phyloP scores from a whole-genome alignment of 495 filamentous ascomycete species.

The Podospora pseudocomata region DNA sequence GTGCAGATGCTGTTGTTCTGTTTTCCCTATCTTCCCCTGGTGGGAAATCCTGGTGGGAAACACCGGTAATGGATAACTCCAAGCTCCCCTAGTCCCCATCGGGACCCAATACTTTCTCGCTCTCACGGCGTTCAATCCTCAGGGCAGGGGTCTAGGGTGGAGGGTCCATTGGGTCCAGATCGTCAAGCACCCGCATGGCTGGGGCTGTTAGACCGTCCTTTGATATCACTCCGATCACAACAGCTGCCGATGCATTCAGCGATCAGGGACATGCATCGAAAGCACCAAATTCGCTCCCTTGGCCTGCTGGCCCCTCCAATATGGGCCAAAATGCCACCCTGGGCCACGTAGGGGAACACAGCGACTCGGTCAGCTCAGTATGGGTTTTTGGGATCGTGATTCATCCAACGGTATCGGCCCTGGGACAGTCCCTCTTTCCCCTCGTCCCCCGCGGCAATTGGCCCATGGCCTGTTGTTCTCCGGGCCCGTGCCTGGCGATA shows the following conservation, averaged over 20 bases:
- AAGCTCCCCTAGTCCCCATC: not conserved
- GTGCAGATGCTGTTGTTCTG: not conserved
- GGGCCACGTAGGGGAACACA: not conserved
- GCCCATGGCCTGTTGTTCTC: not conserved
- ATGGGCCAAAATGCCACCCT: not conserved
- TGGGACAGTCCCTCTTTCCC: not conserved
- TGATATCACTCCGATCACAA: conserved; percentile 12
- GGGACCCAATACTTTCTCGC: not conserved
- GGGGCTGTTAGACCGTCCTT: conserved; percentile 1
- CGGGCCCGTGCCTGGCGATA: conserved; percentile 9
- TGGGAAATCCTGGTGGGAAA: not conserved
- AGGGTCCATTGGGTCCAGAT: not conserved
- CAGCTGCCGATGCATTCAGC: conserved; percentile 4
- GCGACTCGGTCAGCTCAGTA: not conserved
- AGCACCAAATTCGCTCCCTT: not conserved
- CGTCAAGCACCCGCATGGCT: conserved; percentile 2
- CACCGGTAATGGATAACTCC: not conserved
- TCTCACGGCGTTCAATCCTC: not conserved
- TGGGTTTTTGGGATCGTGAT: not conserved
- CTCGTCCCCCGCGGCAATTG: not conserved
- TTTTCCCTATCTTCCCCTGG: not conserved
- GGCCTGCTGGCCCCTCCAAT: not conserved
- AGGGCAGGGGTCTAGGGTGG: not conserved
- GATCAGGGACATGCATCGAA: conserved; percentile 6
- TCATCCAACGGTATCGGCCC: not conserved